Evolutionary conservation across 164 flowering plant species (phyloP).

Genomic region (Dillenia turbinata): DNA sequence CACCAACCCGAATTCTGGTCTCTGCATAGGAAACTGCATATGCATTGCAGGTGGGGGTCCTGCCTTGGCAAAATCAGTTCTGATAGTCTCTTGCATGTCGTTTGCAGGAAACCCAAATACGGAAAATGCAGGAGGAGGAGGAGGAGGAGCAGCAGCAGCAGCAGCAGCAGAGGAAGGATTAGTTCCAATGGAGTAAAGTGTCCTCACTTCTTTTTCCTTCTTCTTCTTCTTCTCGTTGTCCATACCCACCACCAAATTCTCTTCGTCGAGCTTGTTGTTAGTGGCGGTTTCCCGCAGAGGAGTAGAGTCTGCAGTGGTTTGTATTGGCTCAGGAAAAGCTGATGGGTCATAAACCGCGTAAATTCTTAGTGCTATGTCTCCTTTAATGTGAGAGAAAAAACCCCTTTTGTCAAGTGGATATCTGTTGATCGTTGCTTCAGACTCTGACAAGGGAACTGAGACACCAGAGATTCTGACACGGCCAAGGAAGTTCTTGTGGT

Average conservation of each 20-base stretch:
- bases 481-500: constrained; percentile 74
- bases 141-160: constrained; percentile 8
- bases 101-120: constrained; percentile 11
- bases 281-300: constrained; percentile 32
- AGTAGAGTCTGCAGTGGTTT: constrained; percentile 15
- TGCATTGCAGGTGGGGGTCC: constrained; percentile 38
- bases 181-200: constrained; percentile 58
- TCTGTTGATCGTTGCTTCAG: constrained; percentile 45
- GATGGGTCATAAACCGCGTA: constrained; percentile 25
- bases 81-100: constrained; percentile 15
- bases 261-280: constrained; percentile 21
- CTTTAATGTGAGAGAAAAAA: constrained; percentile 67
- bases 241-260: constrained; percentile 9
- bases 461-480: constrained; percentile 71
- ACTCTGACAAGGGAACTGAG: constrained; percentile 46
- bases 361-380: constrained; percentile 61
- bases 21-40: constrained; percentile 40
- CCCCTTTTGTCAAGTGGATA: constrained; percentile 91
- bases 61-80: constrained; percentile 39
- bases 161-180: constrained; percentile 11
- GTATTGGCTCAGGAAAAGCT: constrained; percentile 1
- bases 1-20: constrained; percentile 53
- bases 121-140: constrained; percentile 28
- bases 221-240: constrained; percentile 33
- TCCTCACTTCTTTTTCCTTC: constrained; percentile 44